A percentile compares a stretch with the other conserved stretches of the same genome.
These are phyloP conservation scores for Hypoxylon sp. DNA, from an alignment of 2,329 filamentous ascomycete genomes.

Conservation along the genomic window DNA sequence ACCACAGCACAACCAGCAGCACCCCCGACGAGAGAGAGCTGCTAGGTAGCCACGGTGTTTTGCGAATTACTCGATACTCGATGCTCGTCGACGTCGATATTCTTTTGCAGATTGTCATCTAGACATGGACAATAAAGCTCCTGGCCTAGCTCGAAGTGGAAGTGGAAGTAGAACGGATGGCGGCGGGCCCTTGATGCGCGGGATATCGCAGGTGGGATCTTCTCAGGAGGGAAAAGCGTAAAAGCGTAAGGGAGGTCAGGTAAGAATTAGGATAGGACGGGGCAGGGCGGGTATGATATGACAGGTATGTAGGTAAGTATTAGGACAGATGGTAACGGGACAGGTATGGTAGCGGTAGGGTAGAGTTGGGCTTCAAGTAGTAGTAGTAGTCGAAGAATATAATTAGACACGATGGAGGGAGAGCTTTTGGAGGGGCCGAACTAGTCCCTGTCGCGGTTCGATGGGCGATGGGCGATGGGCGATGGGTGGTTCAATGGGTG, in stretches of 20 bases:
- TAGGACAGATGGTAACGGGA: not conserved
- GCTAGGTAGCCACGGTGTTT: constrained; percentile 45
- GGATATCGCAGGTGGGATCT: constrained; percentile 26
- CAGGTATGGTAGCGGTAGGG: constrained; percentile 38
- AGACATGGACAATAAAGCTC: constrained; percentile 28
- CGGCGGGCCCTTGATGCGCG: constrained; percentile 12
- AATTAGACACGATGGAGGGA: constrained; percentile 30
- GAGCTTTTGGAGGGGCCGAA: constrained; percentile 20
- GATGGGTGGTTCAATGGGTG: not conserved
- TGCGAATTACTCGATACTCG: constrained; percentile 34
- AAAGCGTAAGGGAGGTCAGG: constrained; percentile 21
- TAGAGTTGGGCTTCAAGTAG: constrained; percentile 42
- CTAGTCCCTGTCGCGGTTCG: constrained; percentile 36
- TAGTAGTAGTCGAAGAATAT: constrained; percentile 38
- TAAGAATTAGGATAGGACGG: constrained; percentile 33
- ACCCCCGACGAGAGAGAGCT: constrained; percentile 44
- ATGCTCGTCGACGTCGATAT: constrained; percentile 14
- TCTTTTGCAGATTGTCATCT: constrained; percentile 32
- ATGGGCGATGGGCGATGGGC: constrained; percentile 12
- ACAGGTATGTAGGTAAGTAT: constrained; percentile 8
- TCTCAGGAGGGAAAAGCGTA: constrained; percentile 8
- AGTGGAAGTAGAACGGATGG: constrained; percentile 25
- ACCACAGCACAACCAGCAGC: constrained; percentile 54
- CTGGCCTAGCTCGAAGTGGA: constrained; percentile 22
- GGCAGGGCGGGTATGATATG: constrained; percentile 18